Conservation (phyloP, 176 grass and related monocot species). For the Ensete ventricosum region DNA sequence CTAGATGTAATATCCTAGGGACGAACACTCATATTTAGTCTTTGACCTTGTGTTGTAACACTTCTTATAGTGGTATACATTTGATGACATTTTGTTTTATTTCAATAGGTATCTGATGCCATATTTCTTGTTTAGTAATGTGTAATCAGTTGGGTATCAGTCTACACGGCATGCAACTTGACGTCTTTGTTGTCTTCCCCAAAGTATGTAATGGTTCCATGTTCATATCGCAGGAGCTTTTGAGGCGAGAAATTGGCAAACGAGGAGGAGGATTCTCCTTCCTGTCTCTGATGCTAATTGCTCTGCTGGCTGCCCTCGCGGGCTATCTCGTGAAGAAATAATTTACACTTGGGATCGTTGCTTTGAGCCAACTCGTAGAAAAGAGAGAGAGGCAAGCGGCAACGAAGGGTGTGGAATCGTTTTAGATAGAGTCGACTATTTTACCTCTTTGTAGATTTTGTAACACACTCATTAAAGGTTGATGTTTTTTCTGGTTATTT, state of each 20-base stretch:
- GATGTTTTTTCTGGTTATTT: too few relatives aligned
- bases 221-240: conserved; percentile 30
- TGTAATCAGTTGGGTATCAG: background rate
- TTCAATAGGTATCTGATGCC: too few relatives aligned
- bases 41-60: too few relatives aligned
- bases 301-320: conserved; percentile 43
- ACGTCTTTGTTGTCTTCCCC: background rate
- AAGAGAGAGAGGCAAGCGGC: background rate
- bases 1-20: too few relatives aligned
- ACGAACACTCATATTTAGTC: too few relatives aligned
- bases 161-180: background rate
- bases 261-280: conserved; percentile 51
- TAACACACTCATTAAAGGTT: too few relatives aligned
- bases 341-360: conserved; percentile 12
- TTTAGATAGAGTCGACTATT: too few relatives aligned
- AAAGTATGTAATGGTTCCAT: background rate
- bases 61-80: too few relatives aligned
- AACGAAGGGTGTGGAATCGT: too few relatives aligned
- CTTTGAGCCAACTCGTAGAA: conserved; percentile 6
- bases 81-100: too few relatives aligned
- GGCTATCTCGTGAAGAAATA: conserved; percentile 62
- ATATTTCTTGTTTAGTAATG: too few relatives aligned
- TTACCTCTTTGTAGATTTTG: too few relatives aligned
- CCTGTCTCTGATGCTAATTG: conserved; percentile 43
- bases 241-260: conserved; percentile 52